Evolutionary conservation across 176 grass and related monocot species (phyloP), one percentile per base, ranked within the genome.

Genomic region (Pharus latifolius): DNA sequence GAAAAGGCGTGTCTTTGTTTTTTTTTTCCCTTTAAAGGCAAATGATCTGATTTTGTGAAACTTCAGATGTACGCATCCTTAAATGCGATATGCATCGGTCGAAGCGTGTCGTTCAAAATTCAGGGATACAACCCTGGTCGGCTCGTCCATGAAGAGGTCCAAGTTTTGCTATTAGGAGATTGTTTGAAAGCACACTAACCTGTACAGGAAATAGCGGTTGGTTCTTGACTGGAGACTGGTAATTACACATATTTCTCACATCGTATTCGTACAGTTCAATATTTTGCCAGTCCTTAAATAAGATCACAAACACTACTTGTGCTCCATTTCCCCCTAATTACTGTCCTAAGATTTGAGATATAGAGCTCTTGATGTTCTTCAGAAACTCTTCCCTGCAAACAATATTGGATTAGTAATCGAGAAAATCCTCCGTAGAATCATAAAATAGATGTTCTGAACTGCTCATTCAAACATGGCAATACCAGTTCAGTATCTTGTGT

Each of bases 341-440:
- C 82, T 88, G 79, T 40, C 90, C 90, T 31, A 87, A 75, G 44
- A 99, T 69, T 54, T 27, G 67, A 60, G 90, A 88, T 42, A 79
- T 26, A 22, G 76, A 77, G 31, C 23, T 83, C 77, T 88, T 91
- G 58, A 91, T 75, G 46, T 75, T 94, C 56, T 51, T 75, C 60
- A 75, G 33, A 46, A 99, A 78, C 49, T 79, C 82, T 94, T 91
- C 78, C 75, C 95, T 99, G 87, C 52, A 83, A 47, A 73, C n/a
- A 64, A 83, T 52, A 31, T 55, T 49, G 26, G 17, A 5, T 40
- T 30, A 47, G 46, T 53, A 46, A 73, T 45, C 48, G 19, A 56
- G 16, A 22, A 56, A 38, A 22, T 37, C 50, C 12, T 26, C 20
- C 46, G 20, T 2, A 78, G 7, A 55, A 55, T 12, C 34, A 44